Evolutionary conservation across 768 basidiomycete species (phyloP).

Genomic region (Psilocybe cubensis): DNA sequence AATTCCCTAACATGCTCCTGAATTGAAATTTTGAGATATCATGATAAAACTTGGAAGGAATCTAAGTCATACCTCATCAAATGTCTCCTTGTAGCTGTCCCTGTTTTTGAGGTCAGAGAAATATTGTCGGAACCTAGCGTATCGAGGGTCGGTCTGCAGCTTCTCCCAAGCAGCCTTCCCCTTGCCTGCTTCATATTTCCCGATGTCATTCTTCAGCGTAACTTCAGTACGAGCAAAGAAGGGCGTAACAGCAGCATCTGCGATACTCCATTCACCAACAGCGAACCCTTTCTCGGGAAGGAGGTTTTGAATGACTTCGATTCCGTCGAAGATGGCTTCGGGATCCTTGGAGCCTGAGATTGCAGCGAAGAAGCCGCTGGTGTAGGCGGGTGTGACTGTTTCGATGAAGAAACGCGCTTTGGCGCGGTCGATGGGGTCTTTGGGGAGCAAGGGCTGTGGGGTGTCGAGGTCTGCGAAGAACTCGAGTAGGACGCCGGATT

Average conservation of each 20-base stretch:
- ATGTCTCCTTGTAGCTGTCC: conserved; percentile 60
- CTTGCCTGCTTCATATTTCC: conserved; percentile 49
- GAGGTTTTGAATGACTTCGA: conserved; percentile 52
- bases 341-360: conserved; percentile 40
- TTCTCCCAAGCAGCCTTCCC: conserved; percentile 46
- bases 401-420: conserved; percentile 68
- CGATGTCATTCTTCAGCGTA: conserved; percentile 50
- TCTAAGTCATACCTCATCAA: conserved; percentile 45
- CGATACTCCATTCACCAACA: conserved; percentile 55
- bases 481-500: conserved; percentile 68
- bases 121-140: conserved; percentile 54
- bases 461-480: conserved; percentile 66
- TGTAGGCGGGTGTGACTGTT: conserved; percentile 47
- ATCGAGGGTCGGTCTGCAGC: conserved; percentile 47
- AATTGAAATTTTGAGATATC: neutral
- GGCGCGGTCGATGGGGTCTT: conserved; percentile 59
- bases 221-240: conserved; percentile 58
- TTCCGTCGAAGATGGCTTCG: conserved; percentile 41
- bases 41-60: neutral
- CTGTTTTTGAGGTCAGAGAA: conserved; percentile 48
- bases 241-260: conserved; percentile 63
- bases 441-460: conserved; percentile 49
- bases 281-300: conserved; percentile 53
- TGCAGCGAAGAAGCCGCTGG: conserved; percentile 39
- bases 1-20: conserved; percentile 8